Percentiles rank a stretch among this genome's conserved stretches.
Conservation (phyloP, 495 filamentous ascomycete species). For the Penicillium herquei region DNA sequence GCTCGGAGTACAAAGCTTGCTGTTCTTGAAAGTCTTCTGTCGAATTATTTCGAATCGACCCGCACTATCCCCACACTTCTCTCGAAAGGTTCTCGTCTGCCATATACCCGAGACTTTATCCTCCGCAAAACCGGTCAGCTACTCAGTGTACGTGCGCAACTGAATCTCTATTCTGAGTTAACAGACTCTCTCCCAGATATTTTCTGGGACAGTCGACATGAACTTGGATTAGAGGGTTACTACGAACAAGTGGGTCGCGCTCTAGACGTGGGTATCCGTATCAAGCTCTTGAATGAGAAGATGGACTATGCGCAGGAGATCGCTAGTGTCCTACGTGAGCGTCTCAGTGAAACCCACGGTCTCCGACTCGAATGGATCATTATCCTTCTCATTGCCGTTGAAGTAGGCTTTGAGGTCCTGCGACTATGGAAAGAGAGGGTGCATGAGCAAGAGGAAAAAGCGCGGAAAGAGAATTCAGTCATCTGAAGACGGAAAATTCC, state of each 20-base stretch:
- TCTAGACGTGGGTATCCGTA: slow-evolving; percentile 88
- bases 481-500: slow-evolving; percentile 2
- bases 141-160: slow-evolving; percentile 82
- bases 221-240: slow-evolving; percentile 84
- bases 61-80: slow-evolving; percentile 72
- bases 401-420: slow-evolving; percentile 72
- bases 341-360: slow-evolving; percentile 85
- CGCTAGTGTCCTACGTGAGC: slow-evolving; percentile 81
- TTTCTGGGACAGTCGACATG: slow-evolving; percentile 91
- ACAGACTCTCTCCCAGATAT: slow-evolving; percentile 94
- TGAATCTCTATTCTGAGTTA: slow-evolving; percentile 96
- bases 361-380: slow-evolving; percentile 95
- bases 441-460: slow-evolving; percentile 43
- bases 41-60: slow-evolving; percentile 80
- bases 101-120: slow-evolving; percentile 74
- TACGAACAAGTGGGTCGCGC: slow-evolving; percentile 90
- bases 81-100: slow-evolving; percentile 61
- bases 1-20: slow-evolving; percentile 93
- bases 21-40: slow-evolving; percentile 83
- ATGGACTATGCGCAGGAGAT: slow-evolving; percentile 98
- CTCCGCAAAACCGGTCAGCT: slow-evolving; percentile 92
- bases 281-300: slow-evolving; percentile 90
- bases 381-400: slow-evolving; percentile 87
- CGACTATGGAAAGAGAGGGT: slow-evolving; percentile 57
- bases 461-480: slow-evolving; percentile 16